Base-by-base conservation (phyloP, 805 yeast species). In the Wickerhamiella kurtzmanii region DNA sequence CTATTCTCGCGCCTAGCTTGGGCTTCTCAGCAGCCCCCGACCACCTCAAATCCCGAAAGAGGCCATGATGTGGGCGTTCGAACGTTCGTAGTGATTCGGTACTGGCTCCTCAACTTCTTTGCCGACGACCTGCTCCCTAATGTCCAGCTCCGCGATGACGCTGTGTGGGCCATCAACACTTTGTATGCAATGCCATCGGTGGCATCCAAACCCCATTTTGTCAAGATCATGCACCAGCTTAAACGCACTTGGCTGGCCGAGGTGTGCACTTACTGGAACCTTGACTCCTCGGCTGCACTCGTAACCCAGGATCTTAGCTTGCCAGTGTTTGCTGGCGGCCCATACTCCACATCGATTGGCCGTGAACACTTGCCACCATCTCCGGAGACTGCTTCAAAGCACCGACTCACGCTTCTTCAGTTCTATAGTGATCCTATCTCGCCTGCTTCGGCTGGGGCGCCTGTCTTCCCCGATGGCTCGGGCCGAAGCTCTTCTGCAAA, bases 81-180 rank as follows among this genome's bases (percentile, higher is more conserved):
- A 56, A 80, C 94, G 0, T 89, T 88, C 66, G 95, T 85, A 22
- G 79, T 82, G 22, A 56, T 92, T 39, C 75, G 96, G 57, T 95
- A 85, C 65, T 89, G 97, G 95, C 62, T 89, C 17, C 64, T 84
- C 49, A 89, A 88, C 62, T 88, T 84, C 61, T 92, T 86, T 57
- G 72, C 77, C 38, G 89, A 84, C 59, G 97, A 92, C 62, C 92
- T 88, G 60, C 66, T 80, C 21, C 63, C 73, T 15, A 69, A 74
- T 43, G 55, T 65, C 18, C 68, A 71, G 46, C 63, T 81, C 32
- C 66, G 87, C 46, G 52, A 56, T 19, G 54, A 62, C 20, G 71
- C 77, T 48, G 57, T 56, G 19, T 37, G 48, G 39, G 47, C 53
- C 15, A 53, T 77, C 37, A 71, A 75, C 59, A 65, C 45, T 9